Percentiles rank a stretch among this genome's conserved stretches.
Evolutionary conservation across 106 monocot species (phyloP).

Genomic region (Apostasia shenzhenica): DNA sequence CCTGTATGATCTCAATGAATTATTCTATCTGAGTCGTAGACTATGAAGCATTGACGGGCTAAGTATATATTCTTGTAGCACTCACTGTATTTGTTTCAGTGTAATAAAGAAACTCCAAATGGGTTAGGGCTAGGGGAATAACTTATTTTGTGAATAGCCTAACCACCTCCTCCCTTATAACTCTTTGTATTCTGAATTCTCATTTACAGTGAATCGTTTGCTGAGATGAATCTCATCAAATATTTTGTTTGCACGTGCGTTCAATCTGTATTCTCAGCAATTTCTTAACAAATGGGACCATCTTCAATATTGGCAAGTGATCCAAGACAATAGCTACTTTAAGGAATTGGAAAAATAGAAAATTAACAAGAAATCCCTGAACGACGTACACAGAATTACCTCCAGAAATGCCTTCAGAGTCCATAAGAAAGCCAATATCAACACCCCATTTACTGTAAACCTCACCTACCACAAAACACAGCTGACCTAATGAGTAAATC

Average conservation of each 20-base stretch:
- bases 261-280: not conserved
- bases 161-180: not conserved
- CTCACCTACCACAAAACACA: conserved; percentile 42
- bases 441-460: conserved; percentile 82
- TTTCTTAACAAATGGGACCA: not conserved
- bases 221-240: not conserved
- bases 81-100: no score
- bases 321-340: not conserved
- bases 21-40: no score
- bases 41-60: no score
- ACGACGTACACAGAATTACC: conserved; percentile 30
- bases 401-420: conserved; percentile 91
- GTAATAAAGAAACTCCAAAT: no score
- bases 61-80: no score
- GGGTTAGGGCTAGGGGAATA: not conserved
- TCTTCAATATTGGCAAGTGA: not conserved
- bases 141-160: not conserved
- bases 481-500: not conserved
- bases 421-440: conserved; percentile 84
- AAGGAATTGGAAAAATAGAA: not conserved
- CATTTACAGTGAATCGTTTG: not conserved
- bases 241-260: not conserved
- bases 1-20: no score
- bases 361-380: not conserved
- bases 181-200: no score